Base-by-base conservation (phyloP, 108 stramenopile species). In the Cylindrotheca closterium region DNA sequence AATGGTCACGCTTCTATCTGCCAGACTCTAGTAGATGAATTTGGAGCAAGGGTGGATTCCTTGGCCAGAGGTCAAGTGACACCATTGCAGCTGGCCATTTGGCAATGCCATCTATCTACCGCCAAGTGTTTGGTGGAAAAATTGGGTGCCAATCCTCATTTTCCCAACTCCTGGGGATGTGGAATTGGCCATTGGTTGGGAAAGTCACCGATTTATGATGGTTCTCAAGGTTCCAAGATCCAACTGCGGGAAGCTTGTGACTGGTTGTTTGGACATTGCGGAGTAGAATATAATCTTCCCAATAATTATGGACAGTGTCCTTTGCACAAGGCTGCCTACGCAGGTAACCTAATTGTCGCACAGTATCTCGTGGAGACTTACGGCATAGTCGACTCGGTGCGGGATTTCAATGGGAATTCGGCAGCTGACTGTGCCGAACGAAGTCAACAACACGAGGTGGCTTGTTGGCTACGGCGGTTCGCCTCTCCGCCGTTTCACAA, bases 381-480 rank as follows among this genome's bases (percentile, higher is more conserved):
- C 21, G 12, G 21, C n/a, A n/a, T 55, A n/a, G 24, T 67, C 7
- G 65, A 73, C 30, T 18, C 30, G 15, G 0, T 25, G 8, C 57
- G 63, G 23, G 75, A 76, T 53, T 42, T 50, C 27, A 63, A 76
- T n/a, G 62, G 63, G 0, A 70, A 70, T 51, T 58, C 64, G 22
- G 68, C 68, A 45, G 69, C 75, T 23, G 75, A 76, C 52, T 76
- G 75, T 65, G 75, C 75, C 55, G 75, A 76, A 50, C 67, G 75
- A 23, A 55, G 31, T n/a, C 55, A 30, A 19, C 58, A 65, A 21
- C 32, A 22, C 22, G 46, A 34, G 18, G 22, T 55, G 21, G 75
- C 75, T 0, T 27, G 58, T 46, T 76, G 63, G 56, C 30, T 76
- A 7, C 55, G 75, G 21, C 46, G 63, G 25, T 52, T 63, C 37